Evolutionary conservation across 2,329 filamentous ascomycete species (phyloP).

Genomic region (Pyrenochaeta sp.): DNA sequence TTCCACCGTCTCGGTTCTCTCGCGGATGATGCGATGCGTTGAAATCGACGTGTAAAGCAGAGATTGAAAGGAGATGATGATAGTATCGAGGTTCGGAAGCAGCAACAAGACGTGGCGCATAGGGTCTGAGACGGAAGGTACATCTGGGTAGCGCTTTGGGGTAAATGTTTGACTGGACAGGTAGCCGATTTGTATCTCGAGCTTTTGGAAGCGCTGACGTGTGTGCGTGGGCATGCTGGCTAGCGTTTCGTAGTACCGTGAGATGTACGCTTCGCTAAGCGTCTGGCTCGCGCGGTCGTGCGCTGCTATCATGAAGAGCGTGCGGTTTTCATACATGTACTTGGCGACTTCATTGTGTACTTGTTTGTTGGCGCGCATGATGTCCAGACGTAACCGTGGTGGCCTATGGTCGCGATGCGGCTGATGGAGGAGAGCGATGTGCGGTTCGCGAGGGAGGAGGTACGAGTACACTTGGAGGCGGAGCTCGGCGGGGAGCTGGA

Average conservation of each 20-base stretch:
- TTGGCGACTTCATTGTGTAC: slow-evolving; percentile 25
- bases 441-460: slow-evolving; percentile 23
- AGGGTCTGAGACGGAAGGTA: slow-evolving; percentile 3
- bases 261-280: slow-evolving; percentile 3
- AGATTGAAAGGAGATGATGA: slow-evolving; percentile 13
- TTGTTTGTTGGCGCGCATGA: slow-evolving; percentile 27
- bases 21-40: not conserved
- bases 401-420: slow-evolving; percentile 2
- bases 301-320: slow-evolving; percentile 18
- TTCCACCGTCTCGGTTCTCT: slow-evolving; percentile 5
- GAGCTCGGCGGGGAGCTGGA: slow-evolving; percentile 33
- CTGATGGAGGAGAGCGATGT: slow-evolving; percentile 8
- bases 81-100: slow-evolving; percentile 12
- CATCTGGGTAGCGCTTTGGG: slow-evolving; percentile 1
- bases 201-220: slow-evolving; percentile 15
- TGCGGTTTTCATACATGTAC: slow-evolving; percentile 23
- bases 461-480: slow-evolving; percentile 30
- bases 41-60: not conserved
- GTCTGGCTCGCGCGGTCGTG: slow-evolving; percentile 3
- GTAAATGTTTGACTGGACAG: slow-evolving; percentile 7
- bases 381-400: slow-evolving; percentile 14
- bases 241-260: slow-evolving; percentile 10
- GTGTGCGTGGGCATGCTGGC: slow-evolving; percentile 11
- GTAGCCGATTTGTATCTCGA: slow-evolving; percentile 21
- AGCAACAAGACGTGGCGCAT: slow-evolving; percentile 15